phyloP scores from a whole-genome alignment of 2,329 filamentous ascomycete species.

The Neopestalotiopsis sp. region DNA sequence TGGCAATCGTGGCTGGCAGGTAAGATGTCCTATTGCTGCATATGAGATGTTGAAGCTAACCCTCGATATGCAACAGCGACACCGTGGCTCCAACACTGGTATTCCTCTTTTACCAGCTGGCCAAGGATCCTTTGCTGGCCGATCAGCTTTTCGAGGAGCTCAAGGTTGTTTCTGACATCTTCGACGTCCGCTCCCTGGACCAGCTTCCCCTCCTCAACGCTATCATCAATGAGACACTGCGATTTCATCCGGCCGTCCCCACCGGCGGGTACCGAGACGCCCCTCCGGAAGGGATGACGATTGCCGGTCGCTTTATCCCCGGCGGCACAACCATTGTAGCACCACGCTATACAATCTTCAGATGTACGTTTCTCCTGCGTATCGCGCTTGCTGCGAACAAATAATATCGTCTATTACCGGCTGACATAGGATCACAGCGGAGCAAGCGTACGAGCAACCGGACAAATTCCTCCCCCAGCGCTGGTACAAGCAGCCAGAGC shows the following conservation, averaged over 20 bases:
- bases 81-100: neutral
- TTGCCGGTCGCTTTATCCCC: slow-evolving; percentile 22
- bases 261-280: slow-evolving; percentile 21
- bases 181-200: neutral
- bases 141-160: slow-evolving; percentile 5
- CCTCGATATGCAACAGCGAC: neutral
- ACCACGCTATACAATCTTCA: slow-evolving; percentile 21
- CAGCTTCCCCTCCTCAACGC: slow-evolving; percentile 20
- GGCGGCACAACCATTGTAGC: slow-evolving; percentile 21
- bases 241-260: slow-evolving; percentile 22
- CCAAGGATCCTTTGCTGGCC: neutral
- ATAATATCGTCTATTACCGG: too few relatives aligned
- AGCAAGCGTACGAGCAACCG: slow-evolving; percentile 21
- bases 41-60: neutral
- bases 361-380: slow-evolving; percentile 20
- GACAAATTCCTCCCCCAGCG: slow-evolving; percentile 25
- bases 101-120: neutral
- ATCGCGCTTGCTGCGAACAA: neutral
- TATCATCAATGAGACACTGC: slow-evolving; percentile 23
- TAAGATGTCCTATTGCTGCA: neutral
- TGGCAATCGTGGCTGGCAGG: slow-evolving; percentile 1
- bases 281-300: slow-evolving; percentile 15
- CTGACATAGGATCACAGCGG: slow-evolving; percentile 13
- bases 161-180: neutral
- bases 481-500: slow-evolving; percentile 23